Conservation (phyloP, 352 stramenopile species). For the Aphanomyces euteiches region DNA sequence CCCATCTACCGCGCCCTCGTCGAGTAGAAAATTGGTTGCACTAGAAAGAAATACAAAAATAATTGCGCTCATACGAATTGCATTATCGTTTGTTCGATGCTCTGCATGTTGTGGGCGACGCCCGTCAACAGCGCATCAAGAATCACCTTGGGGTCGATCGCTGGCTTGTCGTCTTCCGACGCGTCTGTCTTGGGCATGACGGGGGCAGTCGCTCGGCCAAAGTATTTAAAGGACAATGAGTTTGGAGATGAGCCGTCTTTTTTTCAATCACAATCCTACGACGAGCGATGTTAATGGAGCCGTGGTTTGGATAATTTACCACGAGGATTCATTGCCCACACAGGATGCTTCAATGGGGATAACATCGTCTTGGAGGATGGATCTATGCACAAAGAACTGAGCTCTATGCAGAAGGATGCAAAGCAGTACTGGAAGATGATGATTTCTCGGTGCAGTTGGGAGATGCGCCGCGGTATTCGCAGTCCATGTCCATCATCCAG, state of each 20-base stretch:
- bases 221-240: no score
- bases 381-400: not conserved
- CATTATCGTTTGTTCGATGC: not conserved
- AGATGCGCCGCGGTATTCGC: not conserved
- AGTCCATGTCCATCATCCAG: not conserved
- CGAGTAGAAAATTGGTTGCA: slow-evolving; percentile 46
- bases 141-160: no score
- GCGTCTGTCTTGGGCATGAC: no score
- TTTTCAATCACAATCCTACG: no score
- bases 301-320: not conserved
- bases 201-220: no score
- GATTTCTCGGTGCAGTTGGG: not conserved
- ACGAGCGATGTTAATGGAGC: no score
- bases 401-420: not conserved
- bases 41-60: not conserved
- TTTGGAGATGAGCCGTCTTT: no score
- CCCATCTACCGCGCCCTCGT: slow-evolving; percentile 91
- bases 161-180: no score
- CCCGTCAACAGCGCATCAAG: no score
- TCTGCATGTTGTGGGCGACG: no score
- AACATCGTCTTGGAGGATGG: not conserved
- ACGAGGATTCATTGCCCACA: not conserved
- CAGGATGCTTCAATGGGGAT: not conserved
- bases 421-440: not conserved
- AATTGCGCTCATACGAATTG: slow-evolving; percentile 1